Conservation (phyloP, 2,329 filamentous ascomycete genomes). For the Keithomyces neogunnii region DNA sequence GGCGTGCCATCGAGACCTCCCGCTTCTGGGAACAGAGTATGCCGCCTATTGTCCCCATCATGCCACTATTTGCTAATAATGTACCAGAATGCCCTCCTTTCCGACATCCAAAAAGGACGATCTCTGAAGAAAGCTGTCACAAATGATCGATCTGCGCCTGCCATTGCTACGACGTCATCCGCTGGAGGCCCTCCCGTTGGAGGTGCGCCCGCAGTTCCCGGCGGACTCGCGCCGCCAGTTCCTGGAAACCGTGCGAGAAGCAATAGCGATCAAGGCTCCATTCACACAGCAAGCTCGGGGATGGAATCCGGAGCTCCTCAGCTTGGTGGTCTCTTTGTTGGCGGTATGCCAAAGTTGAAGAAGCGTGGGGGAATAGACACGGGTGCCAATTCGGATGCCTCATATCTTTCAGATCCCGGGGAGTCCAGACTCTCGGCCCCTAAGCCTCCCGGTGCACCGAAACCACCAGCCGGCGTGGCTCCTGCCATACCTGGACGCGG, state of each 20-base stretch:
- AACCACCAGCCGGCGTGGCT: constrained; percentile 48
- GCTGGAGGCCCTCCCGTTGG: constrained; percentile 53
- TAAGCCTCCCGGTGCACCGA: constrained; percentile 49
- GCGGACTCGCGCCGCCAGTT: constrained; percentile 62
- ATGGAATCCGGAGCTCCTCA: constrained; percentile 60
- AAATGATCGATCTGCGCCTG: constrained; percentile 84
- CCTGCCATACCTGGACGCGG: constrained; percentile 48
- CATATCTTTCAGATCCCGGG: constrained; percentile 74
- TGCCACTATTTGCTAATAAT: constrained; percentile 6
- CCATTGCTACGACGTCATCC: constrained; percentile 34
- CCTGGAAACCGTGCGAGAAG: constrained; percentile 67
- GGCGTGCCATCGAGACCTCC: constrained; percentile 37
- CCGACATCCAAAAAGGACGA: constrained; percentile 78
- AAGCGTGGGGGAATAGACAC: constrained; percentile 77
- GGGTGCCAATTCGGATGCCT: constrained; percentile 48
- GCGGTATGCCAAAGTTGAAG: constrained; percentile 90
- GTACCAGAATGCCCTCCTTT: constrained; percentile 69
- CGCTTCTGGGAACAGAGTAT: constrained; percentile 52
- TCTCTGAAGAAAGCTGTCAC: constrained; percentile 77
- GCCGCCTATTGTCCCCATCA: constrained; percentile 19
- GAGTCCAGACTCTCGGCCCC: constrained; percentile 20
- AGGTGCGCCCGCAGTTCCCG: constrained; percentile 70
- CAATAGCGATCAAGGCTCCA: constrained; percentile 66
- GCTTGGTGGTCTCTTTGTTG: constrained; percentile 79
- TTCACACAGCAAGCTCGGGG: constrained; percentile 28